Conservation (phyloP, 352 stramenopile species). For the Phytophthora quininea region DNA sequence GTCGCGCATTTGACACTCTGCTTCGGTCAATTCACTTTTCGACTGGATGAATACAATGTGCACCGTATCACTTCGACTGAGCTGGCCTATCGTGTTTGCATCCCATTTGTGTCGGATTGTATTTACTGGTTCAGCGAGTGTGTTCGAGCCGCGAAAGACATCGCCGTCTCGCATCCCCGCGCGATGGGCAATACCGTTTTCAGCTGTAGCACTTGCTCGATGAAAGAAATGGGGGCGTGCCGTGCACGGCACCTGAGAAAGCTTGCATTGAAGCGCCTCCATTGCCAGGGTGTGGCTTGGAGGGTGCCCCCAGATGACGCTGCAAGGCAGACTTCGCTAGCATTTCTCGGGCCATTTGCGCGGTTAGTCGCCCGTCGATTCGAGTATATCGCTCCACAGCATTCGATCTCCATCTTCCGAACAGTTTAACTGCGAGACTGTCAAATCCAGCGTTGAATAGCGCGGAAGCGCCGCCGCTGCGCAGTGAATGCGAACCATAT, state of each 20-base stretch:
- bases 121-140: too few species aligned
- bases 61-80: too few species aligned
- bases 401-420: neutral
- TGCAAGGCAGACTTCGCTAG: neutral
- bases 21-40: too few species aligned
- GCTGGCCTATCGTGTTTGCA: too few species aligned
- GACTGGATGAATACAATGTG: too few species aligned
- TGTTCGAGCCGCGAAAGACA: too few species aligned
- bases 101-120: too few species aligned
- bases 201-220: too few species aligned
- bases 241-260: neutral
- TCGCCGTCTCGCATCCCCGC: too few species aligned
- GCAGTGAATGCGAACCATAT: constrained; percentile 14
- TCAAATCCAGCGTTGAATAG: constrained; percentile 7
- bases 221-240: neutral
- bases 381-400: constrained; percentile 3
- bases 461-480: constrained; percentile 8
- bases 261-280: neutral
- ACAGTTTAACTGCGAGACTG: neutral
- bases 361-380: neutral
- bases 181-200: too few species aligned
- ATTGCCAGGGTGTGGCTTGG: neutral
- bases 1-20: too few species aligned
- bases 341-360: neutral
- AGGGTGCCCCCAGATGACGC: neutral